phyloP scores from a whole-genome alignment of 2,329 filamentous ascomycete genomes.

The Elsinoe perseae region DNA sequence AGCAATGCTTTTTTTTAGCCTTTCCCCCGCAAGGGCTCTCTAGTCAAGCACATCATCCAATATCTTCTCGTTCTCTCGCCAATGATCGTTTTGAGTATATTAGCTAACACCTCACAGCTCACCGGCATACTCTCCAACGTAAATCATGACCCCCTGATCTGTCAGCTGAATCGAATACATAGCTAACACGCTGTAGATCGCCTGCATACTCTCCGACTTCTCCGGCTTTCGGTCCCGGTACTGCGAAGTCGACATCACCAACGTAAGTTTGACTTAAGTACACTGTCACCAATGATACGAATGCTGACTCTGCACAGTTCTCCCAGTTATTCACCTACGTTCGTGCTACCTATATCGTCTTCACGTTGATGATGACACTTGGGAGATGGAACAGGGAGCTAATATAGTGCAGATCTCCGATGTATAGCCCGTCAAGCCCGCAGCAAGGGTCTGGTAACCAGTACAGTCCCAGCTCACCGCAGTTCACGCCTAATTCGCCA shows the following conservation, averaged over 20 bases:
- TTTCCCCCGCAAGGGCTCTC: too few species aligned
- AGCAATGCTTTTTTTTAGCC: too few species aligned
- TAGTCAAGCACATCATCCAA: too few species aligned
- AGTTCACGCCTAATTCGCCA: slow-evolving; percentile 24
- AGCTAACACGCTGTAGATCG: slow-evolving; percentile 23
- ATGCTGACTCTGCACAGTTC: slow-evolving; percentile 19
- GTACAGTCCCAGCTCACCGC: slow-evolving; percentile 28
- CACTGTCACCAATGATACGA: too few species aligned
- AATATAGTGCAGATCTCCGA: slow-evolving; percentile 42
- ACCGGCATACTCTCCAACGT: slow-evolving; percentile 46
- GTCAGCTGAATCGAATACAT: background rate
- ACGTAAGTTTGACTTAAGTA: slow-evolving; percentile 21
- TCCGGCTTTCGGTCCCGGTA: slow-evolving; percentile 26
- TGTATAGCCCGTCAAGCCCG: slow-evolving; percentile 50
- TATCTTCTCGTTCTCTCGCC: background rate
- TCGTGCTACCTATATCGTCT: background rate
- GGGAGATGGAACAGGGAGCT: background rate
- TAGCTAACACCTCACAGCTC: slow-evolving; percentile 35
- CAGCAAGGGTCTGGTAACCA: slow-evolving; percentile 20
- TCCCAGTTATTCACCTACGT: slow-evolving; percentile 40
- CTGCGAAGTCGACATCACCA: slow-evolving; percentile 37
- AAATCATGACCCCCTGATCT: background rate
- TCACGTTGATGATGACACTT: background rate
- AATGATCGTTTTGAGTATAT: background rate
- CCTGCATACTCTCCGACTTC: slow-evolving; percentile 38